phyloP scores from a whole-genome alignment of 768 basidiomycete species.

The Suillus placidus region DNA sequence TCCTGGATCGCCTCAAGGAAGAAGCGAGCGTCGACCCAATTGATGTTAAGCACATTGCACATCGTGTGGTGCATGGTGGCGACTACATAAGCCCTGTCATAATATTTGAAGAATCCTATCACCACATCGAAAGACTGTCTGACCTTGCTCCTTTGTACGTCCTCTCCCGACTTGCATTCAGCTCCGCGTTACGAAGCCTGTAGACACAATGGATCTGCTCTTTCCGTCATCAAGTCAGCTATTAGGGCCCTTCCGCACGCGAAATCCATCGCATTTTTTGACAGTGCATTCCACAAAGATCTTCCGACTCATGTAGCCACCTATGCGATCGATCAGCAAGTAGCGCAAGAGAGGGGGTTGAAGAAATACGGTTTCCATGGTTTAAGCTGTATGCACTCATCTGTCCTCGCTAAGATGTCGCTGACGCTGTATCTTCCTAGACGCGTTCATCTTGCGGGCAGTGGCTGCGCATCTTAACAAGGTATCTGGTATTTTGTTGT shows the following conservation, averaged over 20 bases:
- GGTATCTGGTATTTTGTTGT: constrained; percentile 28
- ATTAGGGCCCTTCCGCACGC: constrained; percentile 65
- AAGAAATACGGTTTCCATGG: constrained; percentile 95
- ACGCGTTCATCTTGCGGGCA: constrained; percentile 66
- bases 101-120: constrained; percentile 67
- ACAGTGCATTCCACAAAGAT: constrained; percentile 81
- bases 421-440: constrained; percentile 34
- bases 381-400: constrained; percentile 54
- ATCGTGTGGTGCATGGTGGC: constrained; percentile 89
- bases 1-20: constrained; percentile 50
- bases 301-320: constrained; percentile 77
- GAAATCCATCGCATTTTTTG: constrained; percentile 82
- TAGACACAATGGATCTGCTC: constrained; percentile 65
- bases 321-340: constrained; percentile 71
- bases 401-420: background rate
- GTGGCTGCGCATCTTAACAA: constrained; percentile 63
- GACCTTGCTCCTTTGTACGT: constrained; percentile 80
- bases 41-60: constrained; percentile 60
- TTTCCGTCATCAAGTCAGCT: constrained; percentile 63
- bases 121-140: constrained; percentile 74
- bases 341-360: constrained; percentile 66
- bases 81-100: constrained; percentile 70
- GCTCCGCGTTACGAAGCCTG: background rate
- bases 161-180: constrained; percentile 6
- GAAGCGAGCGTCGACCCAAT: constrained; percentile 45